Evolutionary conservation across 2,329 filamentous ascomycete species (phyloP).

Genomic region (Trichocomaceae sp.): DNA sequence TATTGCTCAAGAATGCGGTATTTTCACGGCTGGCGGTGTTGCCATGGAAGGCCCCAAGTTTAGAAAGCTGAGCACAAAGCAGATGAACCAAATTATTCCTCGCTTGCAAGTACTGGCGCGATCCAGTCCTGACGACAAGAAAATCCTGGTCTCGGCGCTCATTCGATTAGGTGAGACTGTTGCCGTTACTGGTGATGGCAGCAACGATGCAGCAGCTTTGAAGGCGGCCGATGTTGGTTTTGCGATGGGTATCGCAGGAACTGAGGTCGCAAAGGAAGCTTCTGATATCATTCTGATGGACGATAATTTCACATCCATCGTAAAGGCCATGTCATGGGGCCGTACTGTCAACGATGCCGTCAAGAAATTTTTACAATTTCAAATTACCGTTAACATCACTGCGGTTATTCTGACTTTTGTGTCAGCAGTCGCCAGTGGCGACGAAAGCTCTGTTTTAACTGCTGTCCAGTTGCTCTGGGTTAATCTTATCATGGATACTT

Average conservation of each 20-base stretch:
- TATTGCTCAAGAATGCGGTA: constrained; percentile 72
- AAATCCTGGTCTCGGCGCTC: constrained; percentile 62
- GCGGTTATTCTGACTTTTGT: constrained; percentile 60
- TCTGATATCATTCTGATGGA: constrained; percentile 83
- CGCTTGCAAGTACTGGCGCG: constrained; percentile 64
- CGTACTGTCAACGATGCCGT: constrained; percentile 70
- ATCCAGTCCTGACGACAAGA: constrained; percentile 72
- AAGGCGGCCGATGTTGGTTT: constrained; percentile 78
- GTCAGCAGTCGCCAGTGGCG: constrained; percentile 52
- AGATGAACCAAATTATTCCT: constrained; percentile 63
- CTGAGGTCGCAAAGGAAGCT: constrained; percentile 77
- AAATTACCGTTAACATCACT: constrained; percentile 57
- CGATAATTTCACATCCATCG: constrained; percentile 80
- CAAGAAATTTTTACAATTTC: constrained; percentile 60
- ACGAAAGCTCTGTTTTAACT: constrained; percentile 55
- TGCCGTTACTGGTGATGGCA: constrained; percentile 76
- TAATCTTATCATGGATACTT: constrained; percentile 65
- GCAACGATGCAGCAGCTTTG: constrained; percentile 74
- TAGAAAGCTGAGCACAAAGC: constrained; percentile 59
- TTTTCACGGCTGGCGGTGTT: constrained; percentile 59
- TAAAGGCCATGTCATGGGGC: constrained; percentile 77
- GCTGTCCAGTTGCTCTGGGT: constrained; percentile 64
- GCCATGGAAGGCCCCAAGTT: constrained; percentile 76
- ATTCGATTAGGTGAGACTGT: constrained; percentile 71
- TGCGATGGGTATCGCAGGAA: constrained; percentile 78